Conservation (phyloP, 2,329 filamentous ascomycete species). For the Triangularia setosa region DNA sequence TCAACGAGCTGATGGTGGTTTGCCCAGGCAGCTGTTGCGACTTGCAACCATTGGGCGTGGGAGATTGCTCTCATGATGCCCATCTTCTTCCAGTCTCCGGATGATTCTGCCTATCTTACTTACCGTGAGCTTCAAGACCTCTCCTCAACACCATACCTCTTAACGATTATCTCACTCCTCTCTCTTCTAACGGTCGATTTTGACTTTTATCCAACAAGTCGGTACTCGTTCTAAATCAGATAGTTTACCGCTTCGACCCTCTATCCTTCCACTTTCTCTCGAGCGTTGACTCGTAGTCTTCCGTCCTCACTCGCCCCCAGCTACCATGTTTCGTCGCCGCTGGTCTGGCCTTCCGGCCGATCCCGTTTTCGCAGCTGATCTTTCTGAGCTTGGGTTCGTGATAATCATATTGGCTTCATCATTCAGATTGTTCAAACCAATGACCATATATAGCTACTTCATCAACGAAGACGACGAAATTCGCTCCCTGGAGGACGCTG, state of each 20-base stretch:
- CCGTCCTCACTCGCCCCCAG: not conserved
- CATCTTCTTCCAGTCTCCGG: not conserved
- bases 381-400: slow-evolving; percentile 69
- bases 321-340: slow-evolving; percentile 69
- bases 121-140: not conserved
- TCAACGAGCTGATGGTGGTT: not conserved
- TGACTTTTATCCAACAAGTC: no score
- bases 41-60: not conserved
- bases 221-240: not conserved
- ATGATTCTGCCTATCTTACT: not conserved
- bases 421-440: not conserved
- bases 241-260: not conserved
- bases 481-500: slow-evolving; percentile 62
- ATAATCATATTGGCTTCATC: not conserved
- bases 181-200: not conserved
- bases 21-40: not conserved
- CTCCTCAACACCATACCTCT: not conserved
- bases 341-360: slow-evolving; percentile 68
- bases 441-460: slow-evolving; percentile 61
- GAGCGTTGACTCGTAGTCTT: not conserved
- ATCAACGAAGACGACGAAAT: slow-evolving; percentile 73
- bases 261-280: not conserved
- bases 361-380: slow-evolving; percentile 58
- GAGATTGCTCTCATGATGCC: not conserved
- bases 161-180: not conserved